Conservation (phyloP, 2,329 filamentous ascomycete species). For the Aspergillus persii region DNA sequence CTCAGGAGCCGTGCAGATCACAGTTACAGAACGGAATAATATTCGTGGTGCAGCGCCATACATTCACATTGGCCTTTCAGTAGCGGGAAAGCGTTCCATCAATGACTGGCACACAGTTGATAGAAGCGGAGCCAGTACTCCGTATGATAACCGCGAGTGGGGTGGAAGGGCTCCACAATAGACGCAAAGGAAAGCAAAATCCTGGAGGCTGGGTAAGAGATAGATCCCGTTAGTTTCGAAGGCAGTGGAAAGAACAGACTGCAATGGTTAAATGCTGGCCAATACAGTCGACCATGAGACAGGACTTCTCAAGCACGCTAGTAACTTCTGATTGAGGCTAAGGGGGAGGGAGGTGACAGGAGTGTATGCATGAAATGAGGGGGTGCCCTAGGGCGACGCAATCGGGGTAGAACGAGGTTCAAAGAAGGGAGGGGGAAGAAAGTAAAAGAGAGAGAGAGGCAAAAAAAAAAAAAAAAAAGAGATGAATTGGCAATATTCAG, state of each 20-base stretch:
- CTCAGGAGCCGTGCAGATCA: constrained; percentile 4
- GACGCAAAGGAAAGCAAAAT: constrained; percentile 21
- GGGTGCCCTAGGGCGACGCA: neutral
- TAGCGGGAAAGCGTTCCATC: constrained; percentile 18
- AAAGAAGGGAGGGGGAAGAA: too few relatives aligned
- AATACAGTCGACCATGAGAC: neutral
- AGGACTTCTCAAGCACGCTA: neutral
- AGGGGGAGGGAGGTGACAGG: neutral
- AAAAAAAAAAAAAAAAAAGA: too few relatives aligned
- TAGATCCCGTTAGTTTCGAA: constrained; percentile 12
- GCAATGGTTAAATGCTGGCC: constrained; percentile 7
- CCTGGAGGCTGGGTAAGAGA: constrained; percentile 21
- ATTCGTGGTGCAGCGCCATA: constrained; percentile 13
- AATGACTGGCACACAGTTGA: constrained; percentile 24
- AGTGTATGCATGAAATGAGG: neutral
- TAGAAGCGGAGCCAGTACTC: constrained; percentile 12
- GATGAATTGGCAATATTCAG: too few relatives aligned
- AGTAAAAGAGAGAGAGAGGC: too few relatives aligned
- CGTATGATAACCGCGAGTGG: constrained; percentile 23
- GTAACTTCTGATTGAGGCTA: neutral
- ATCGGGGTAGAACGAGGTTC: too few relatives aligned
- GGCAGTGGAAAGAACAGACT: constrained; percentile 12
- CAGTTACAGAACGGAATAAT: constrained; percentile 7
- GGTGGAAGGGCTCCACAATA: constrained; percentile 19
- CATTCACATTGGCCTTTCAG: constrained; percentile 24